Percentiles rank a stretch among this genome's conserved stretches.
These are phyloP conservation scores for Ilyonectria sp. DNA, from an alignment of 2,329 filamentous ascomycete species.

Conservation along the genomic window DNA sequence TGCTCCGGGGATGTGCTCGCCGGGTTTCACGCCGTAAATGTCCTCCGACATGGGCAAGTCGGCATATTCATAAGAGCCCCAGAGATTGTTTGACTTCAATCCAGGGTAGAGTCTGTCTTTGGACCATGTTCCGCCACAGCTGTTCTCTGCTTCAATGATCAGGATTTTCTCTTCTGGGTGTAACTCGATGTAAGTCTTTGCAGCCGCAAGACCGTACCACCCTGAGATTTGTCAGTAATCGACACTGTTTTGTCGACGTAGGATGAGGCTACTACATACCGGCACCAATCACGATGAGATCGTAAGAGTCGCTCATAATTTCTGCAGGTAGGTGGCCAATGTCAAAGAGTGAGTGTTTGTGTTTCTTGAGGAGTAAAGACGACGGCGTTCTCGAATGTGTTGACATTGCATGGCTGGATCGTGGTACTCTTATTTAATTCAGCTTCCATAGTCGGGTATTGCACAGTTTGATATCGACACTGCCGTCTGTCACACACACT, in stretches of 20 bases:
- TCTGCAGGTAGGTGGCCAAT: not conserved
- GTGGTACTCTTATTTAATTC: not conserved
- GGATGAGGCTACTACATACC: slow-evolving; percentile 7
- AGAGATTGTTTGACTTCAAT: slow-evolving; percentile 74
- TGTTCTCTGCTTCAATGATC: slow-evolving; percentile 65
- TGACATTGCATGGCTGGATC: not conserved
- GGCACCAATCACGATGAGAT: slow-evolving; percentile 23
- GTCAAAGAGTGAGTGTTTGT: not conserved
- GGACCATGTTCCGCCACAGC: slow-evolving; percentile 73
- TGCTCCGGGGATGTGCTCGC: slow-evolving; percentile 53
- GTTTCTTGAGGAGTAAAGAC: not conserved
- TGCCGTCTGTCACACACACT: not conserved
- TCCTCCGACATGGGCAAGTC: slow-evolving; percentile 72
- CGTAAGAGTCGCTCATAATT: slow-evolving; percentile 15
- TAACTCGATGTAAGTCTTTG: slow-evolving; percentile 66
- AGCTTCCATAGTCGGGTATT: not conserved
- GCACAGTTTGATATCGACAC: not conserved
- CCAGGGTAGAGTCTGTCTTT: slow-evolving; percentile 70
- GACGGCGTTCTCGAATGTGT: not conserved
- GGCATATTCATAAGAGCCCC: slow-evolving; percentile 73
- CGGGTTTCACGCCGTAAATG: slow-evolving; percentile 56
- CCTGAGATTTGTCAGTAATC: slow-evolving; percentile 48
- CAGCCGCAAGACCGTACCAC: slow-evolving; percentile 65
- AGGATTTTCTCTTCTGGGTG: slow-evolving; percentile 62
- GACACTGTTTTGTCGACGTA: not conserved